Conservation (phyloP, 1,284 basidiomycete genomes). For the Sporisorium sorghi region DNA sequence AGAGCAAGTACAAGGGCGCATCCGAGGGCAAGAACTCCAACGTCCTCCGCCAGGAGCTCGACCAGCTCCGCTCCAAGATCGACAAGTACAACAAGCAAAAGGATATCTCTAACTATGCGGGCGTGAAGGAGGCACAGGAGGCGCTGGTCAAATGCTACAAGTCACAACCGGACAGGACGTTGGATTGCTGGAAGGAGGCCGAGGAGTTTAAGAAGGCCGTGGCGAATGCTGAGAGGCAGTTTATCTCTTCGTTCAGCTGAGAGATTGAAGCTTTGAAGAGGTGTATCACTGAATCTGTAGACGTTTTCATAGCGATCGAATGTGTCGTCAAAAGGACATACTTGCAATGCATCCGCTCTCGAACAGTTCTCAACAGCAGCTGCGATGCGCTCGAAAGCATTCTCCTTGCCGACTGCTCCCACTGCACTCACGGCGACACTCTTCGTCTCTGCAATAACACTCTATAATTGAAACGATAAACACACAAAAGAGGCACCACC, state of each 20-base stretch:
- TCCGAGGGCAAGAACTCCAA: constrained; percentile 62
- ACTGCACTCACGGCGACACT: too few species aligned
- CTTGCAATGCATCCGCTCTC: too few species aligned
- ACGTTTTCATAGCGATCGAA: neutral
- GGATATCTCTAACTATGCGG: constrained; percentile 74
- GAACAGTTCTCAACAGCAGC: too few species aligned
- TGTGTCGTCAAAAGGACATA: neutral
- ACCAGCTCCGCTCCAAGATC: constrained; percentile 74
- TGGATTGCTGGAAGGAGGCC: constrained; percentile 83
- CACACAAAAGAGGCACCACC: too few species aligned
- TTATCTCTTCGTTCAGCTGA: constrained; percentile 42
- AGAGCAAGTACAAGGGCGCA: constrained; percentile 50
- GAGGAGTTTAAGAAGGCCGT: constrained; percentile 80
- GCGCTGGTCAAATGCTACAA: constrained; percentile 79
- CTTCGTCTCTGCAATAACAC: too few species aligned
- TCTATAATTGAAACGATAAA: neutral
- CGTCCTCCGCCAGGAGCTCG: constrained; percentile 60
- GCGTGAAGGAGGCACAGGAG: constrained; percentile 75
- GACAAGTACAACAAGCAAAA: constrained; percentile 78
- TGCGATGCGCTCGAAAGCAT: too few species aligned
- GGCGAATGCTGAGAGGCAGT: constrained; percentile 75
- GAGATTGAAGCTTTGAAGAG: too few species aligned
- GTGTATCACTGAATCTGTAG: neutral
- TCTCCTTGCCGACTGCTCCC: too few species aligned
- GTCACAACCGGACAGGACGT: constrained; percentile 76